Conservation (phyloP, 352 stramenopile genomes). For the Globisporangium abappressorium region DNA sequence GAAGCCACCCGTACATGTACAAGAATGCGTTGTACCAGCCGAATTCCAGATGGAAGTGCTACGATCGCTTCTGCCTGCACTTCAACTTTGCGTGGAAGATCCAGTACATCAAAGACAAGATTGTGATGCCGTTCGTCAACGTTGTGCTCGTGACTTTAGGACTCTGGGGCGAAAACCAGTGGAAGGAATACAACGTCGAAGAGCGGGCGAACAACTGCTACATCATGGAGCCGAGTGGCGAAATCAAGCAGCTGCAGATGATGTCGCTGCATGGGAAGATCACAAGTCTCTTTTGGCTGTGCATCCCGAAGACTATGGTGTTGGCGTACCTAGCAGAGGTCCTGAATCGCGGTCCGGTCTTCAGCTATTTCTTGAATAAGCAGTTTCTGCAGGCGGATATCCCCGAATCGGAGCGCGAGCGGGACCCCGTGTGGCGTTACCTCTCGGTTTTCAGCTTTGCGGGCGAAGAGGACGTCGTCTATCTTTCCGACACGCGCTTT, state of each 20-base stretch:
- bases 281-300: slow-evolving; percentile 59
- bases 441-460: slow-evolving; percentile 25
- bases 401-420: slow-evolving; percentile 50
- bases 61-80: slow-evolving; percentile 45
- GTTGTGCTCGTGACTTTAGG: slow-evolving; percentile 44
- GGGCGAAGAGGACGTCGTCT: slow-evolving; percentile 48
- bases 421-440: slow-evolving; percentile 49
- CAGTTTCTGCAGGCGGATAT: slow-evolving; percentile 61
- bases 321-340: slow-evolving; percentile 52
- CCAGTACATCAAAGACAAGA: slow-evolving; percentile 59
- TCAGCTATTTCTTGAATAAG: slow-evolving; percentile 61
- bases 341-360: slow-evolving; percentile 49
- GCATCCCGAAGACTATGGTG: slow-evolving; percentile 43
- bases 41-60: slow-evolving; percentile 23
- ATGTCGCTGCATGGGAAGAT: slow-evolving; percentile 69
- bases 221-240: slow-evolving; percentile 48
- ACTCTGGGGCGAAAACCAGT: slow-evolving; percentile 44
- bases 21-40: slow-evolving; percentile 25
- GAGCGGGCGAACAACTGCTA: slow-evolving; percentile 56
- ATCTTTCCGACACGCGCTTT: slow-evolving; percentile 50
- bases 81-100: slow-evolving; percentile 63
- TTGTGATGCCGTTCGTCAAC: slow-evolving; percentile 50
- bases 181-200: slow-evolving; percentile 54
- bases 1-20: slow-evolving; percentile 44
- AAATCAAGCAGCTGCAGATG: slow-evolving; percentile 69